These are phyloP conservation scores for Colletotrichum abscissum DNA, from an alignment of 2,329 filamentous ascomycete species.

Conservation along the genomic window DNA sequence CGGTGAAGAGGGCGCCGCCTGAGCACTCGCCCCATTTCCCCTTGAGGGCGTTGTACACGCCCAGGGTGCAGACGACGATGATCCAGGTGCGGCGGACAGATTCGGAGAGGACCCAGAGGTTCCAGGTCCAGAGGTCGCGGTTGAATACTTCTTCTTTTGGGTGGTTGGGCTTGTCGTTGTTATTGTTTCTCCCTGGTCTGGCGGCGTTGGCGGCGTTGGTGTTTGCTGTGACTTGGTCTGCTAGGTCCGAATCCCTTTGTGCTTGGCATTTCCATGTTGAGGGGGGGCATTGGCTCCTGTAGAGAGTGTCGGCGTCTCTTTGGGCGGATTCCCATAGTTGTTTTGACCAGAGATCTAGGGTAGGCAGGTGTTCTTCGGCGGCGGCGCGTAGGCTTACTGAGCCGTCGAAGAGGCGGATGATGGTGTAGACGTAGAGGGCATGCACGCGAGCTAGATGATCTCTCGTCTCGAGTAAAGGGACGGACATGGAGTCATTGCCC, in stretches of 20 bases:
- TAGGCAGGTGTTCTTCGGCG: conserved; percentile 38
- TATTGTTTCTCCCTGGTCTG: background rate
- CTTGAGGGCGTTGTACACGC: conserved; percentile 37
- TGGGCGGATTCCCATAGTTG: conserved; percentile 35
- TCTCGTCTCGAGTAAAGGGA: conserved; percentile 5
- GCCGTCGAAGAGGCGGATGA: conserved; percentile 41
- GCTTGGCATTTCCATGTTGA: background rate
- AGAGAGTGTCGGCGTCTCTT: conserved; percentile 22
- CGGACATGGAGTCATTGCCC: conserved; percentile 8
- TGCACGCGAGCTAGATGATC: conserved; percentile 40
- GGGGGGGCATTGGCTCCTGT: background rate
- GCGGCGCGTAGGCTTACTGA: conserved; percentile 38
- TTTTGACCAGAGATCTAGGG: conserved; percentile 36
- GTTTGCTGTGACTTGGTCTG: background rate
- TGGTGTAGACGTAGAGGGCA: conserved; percentile 38
- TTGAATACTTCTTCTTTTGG: conserved; percentile 20
- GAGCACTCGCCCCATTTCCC: conserved; percentile 30
- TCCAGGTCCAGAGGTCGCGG: conserved; percentile 37
- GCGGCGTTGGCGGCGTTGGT: background rate
- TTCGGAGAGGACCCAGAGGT: conserved; percentile 46
- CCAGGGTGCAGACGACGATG: conserved; percentile 37
- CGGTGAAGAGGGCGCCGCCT: conserved; percentile 41
- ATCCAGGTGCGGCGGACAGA: conserved; percentile 44
- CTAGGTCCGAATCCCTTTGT: background rate
- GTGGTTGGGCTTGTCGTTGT: background rate